Percentiles rank a stretch among this genome's conserved stretches.
phyloP scores from a whole-genome alignment of 306 rosid genomes.

The Acacia confusa region DNA sequence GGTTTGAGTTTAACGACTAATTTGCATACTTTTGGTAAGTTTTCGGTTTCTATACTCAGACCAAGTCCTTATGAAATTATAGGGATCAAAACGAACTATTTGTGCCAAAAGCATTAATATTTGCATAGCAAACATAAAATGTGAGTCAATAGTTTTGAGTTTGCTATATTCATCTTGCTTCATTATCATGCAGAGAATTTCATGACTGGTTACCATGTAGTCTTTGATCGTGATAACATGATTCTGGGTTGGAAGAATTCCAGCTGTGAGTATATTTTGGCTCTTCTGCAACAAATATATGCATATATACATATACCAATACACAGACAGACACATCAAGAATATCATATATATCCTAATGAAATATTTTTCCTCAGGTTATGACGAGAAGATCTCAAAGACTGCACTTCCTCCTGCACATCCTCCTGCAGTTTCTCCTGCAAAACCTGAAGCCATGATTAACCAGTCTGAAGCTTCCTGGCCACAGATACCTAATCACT shows the following conservation, averaged over 20 bases:
- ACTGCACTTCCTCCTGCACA: constrained; percentile 36
- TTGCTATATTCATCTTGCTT: neutral
- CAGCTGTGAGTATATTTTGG: constrained; percentile 57
- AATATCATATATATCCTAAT: constrained; percentile 6
- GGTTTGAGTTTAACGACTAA: too few relatives aligned
- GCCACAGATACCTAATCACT: constrained; percentile 26
- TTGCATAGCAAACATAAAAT: neutral
- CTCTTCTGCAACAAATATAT: neutral
- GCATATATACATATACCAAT: neutral
- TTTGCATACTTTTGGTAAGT: too few relatives aligned
- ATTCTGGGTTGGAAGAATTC: constrained; percentile 76
- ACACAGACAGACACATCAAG: neutral
- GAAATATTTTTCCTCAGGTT: constrained; percentile 51
- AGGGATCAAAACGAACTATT: too few relatives aligned
- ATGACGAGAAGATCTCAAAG: constrained; percentile 33
- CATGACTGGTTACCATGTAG: constrained; percentile 84
- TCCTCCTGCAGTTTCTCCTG: constrained; percentile 53
- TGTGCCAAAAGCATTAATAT: neutral
- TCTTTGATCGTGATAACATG: constrained; percentile 81
- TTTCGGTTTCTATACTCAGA: too few relatives aligned
- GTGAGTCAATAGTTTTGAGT: neutral
- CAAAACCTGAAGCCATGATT: constrained; percentile 44
- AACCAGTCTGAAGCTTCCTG: constrained; percentile 30
- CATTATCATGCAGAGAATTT: constrained; percentile 72
- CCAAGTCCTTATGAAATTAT: too few relatives aligned